Base-by-base conservation (phyloP, 2,329 filamentous ascomycete genomes). In the Talaromyces sp. region DNA sequence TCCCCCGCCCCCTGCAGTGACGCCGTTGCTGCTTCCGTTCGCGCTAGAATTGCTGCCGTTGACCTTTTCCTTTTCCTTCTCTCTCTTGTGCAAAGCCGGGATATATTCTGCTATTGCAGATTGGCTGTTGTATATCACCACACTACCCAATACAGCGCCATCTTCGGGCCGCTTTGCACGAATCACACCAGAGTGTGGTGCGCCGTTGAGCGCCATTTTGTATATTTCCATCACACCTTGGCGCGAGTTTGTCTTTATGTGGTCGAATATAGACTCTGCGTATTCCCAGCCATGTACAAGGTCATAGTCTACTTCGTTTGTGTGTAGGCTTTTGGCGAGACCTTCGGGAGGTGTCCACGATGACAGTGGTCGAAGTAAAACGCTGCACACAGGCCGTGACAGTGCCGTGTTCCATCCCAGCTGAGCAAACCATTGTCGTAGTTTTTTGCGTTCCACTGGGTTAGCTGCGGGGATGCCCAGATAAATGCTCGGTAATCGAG, bases 361-460 rank as follows among this genome's bases (percentile, higher is more conserved):
- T 25, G 81, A 75, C n/a, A 96, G 78, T 67, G 92, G 88, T 39
- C 84, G 83, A 56, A 95, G 88, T 2, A 87, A 79, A 82, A 96
- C 88, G 72, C 89, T 92, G 69, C 85, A 88, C 0, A 89, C 82
- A 0, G 85, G 80, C 11, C 84, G 81, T 1, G 86, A 86, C 4
- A 86, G 78, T 0, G 84, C 82, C 2, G 84, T 88, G 69, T 96
- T 92, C 93, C 93, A 97, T 14, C 93, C 93, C 54, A 92, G 84
- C 67, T 88, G 91, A n/a, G 88, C 86, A 73, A 97, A 96, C 93
- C 93, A 98, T 52, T 85, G 83, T n/a, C 86, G 81, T 23, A 87
- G 74, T 56, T 82, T 80, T 71, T 86, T 87, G 16, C 84, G 80
- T 68, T 88, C 86, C 3, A 82, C 77, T 1, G 80, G 78, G 50